These are phyloP conservation scores for Geotrichum bryndzae DNA, from an alignment of 1,139 yeast genomes.

Conservation along the genomic window DNA sequence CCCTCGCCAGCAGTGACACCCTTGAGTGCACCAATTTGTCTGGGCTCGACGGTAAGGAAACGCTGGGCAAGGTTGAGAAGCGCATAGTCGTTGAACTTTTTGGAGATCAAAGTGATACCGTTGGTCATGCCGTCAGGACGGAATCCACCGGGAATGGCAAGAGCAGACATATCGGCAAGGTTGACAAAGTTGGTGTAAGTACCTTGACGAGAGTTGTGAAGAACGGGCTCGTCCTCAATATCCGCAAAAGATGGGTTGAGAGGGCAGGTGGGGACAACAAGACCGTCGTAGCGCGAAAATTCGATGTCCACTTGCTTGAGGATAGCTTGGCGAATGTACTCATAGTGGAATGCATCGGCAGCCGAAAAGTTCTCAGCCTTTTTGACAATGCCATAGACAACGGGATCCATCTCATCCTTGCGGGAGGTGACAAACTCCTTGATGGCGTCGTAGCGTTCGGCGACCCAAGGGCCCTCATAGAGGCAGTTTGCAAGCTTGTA, in stretches of 20 bases:
- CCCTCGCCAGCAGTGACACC: constrained; percentile 30
- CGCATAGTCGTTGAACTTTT: constrained; percentile 82
- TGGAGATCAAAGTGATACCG: constrained; percentile 80
- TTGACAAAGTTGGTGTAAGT: constrained; percentile 96
- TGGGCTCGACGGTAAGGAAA: constrained; percentile 50
- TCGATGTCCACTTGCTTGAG: constrained; percentile 55
- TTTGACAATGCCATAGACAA: constrained; percentile 67
- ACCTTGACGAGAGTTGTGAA: constrained; percentile 83
- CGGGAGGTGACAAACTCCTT: constrained; percentile 65
- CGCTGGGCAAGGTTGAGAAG: constrained; percentile 74
- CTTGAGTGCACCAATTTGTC: constrained; percentile 42
- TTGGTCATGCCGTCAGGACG: constrained; percentile 78
- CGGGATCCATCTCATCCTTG: constrained; percentile 71
- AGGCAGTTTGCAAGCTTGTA: constrained; percentile 79
- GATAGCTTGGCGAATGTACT: constrained; percentile 74
- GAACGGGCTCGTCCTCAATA: constrained; percentile 70
- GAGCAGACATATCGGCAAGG: constrained; percentile 85
- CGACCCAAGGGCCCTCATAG: constrained; percentile 98
- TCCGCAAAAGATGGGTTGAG: constrained; percentile 75
- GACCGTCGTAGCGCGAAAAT: constrained; percentile 59
- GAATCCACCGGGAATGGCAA: constrained; percentile 89
- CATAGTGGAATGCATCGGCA: constrained; percentile 75
- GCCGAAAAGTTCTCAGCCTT: constrained; percentile 77
- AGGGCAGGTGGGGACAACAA: constrained; percentile 91
- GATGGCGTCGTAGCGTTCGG: constrained; percentile 84